These are phyloP conservation scores for Mucuna pruriens DNA, from an alignment of 306 rosid species.

Conservation along the genomic window DNA sequence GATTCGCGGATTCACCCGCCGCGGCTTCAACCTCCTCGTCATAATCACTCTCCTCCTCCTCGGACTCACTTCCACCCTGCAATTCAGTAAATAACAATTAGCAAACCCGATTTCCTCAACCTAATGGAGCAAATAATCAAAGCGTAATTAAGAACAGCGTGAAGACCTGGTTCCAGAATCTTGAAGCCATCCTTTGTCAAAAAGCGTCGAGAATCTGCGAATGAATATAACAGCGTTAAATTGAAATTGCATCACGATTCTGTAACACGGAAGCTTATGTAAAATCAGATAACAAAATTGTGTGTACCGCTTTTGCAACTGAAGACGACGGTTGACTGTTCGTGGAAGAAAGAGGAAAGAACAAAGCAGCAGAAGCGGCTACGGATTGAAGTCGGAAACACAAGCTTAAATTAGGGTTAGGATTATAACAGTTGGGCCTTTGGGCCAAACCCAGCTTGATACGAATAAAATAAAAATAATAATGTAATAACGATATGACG, in stretches of 20 bases:
- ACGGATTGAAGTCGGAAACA: background rate
- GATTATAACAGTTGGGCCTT: background rate
- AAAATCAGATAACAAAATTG: background rate
- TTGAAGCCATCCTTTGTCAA: conserved; percentile 43
- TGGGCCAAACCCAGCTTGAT: background rate
- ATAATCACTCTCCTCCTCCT: conserved; percentile 72
- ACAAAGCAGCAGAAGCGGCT: background rate
- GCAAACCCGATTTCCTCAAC: background rate
- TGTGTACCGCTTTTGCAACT: background rate
- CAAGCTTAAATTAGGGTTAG: background rate
- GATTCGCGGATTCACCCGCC: conserved; percentile 45
- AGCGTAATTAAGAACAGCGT: background rate
- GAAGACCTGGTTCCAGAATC: conserved; percentile 57
- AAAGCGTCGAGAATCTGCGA: conserved; percentile 21
- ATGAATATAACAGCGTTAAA: background rate
- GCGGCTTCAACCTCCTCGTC: conserved; percentile 55
- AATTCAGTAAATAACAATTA: background rate
- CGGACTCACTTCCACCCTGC: conserved; percentile 81
- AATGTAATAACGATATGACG: no score
- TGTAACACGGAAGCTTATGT: background rate
- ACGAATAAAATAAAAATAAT: no score
- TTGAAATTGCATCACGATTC: no score
- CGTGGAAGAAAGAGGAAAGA: conserved; percentile 1
- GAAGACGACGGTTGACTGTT: no score
- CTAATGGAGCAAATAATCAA: background rate